Percentiles rank a stretch among this genome's conserved stretches.
These are phyloP conservation scores for Tricholoma saponaceum DNA, from an alignment of 768 basidiomycete genomes.

Conservation along the genomic window DNA sequence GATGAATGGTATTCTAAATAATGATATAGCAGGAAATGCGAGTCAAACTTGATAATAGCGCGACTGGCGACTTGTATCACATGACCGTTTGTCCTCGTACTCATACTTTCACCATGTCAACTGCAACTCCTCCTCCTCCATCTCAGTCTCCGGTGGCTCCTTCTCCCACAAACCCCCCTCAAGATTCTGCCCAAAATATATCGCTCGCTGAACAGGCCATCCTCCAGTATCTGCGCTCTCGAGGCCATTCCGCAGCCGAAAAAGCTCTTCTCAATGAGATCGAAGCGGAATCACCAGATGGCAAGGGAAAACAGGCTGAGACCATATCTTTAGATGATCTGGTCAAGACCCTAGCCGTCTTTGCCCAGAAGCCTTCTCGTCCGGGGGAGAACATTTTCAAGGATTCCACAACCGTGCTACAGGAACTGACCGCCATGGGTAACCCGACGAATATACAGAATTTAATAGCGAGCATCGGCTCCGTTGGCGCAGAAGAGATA, in stretches of 20 bases:
- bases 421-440: conserved; percentile 65
- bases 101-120: conserved; percentile 15
- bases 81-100: conserved; percentile 10
- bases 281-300: conserved; percentile 39
- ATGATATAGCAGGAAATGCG: too few species aligned
- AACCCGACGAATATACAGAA: conserved; percentile 72
- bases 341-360: conserved; percentile 57
- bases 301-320: conserved; percentile 38
- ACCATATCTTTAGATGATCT: conserved; percentile 46
- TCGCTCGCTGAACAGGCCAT: conserved; percentile 40
- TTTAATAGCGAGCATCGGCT: conserved; percentile 72
- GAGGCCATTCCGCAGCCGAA: conserved; percentile 45
- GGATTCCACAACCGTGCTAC: conserved; percentile 59
- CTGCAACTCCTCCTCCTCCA: conserved; percentile 43
- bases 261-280: conserved; percentile 43
- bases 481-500: conserved; percentile 79
- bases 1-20: conserved; percentile 13
- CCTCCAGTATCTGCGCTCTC: conserved; percentile 44
- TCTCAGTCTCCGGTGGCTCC: conserved; percentile 45
- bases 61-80: conserved; percentile 24
- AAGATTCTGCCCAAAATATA: conserved; percentile 30
- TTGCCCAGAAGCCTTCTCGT: conserved; percentile 61
- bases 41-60: too few species aligned
- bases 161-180: conserved; percentile 37
- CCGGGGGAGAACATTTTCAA: conserved; percentile 71